Evolutionary conservation across 768 basidiomycete genomes (phyloP), one percentile per base, ranked within the genome.

Genomic region (Strobilomyces confusus): DNA sequence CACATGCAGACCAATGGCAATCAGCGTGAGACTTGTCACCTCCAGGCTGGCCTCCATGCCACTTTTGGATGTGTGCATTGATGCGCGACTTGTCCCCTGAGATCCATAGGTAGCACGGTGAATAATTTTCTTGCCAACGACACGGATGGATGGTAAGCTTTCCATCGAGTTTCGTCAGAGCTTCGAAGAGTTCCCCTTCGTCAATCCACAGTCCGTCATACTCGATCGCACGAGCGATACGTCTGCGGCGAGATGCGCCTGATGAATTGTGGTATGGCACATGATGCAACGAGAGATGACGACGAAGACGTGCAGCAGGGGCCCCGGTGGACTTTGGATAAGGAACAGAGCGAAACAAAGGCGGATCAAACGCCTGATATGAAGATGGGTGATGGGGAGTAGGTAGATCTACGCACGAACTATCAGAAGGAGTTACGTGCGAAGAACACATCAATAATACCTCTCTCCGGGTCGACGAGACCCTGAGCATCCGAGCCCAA

Each of bases 1-100:
- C 41, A n/a, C 64, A 68, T n/a, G 15, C 23, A 0, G 48, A 38
- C 62, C 62, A 63, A 17, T 23, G 33, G 34, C 62, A 64, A 1
- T 37, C 8, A 8, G 12, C 26, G 20, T 23, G 13, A 6, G 13
- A 3, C 20, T 61, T 64, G 25, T 61, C 59, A 6, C 48, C 48
- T 2, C 54, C 52, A 3, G 42, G 36, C 32, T 45, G 30, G 2
- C 48, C 52, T 38, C 57, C 46, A 2, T 66, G 60, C 56, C 63
- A 65, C 48, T 30, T 57, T 20, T 51, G 63, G 34, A 59, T 59
- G 15, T 65, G 63, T 1, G 7, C 1, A 9, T 51, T 54, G 49
- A 63, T 59, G 9, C 38, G 52, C 2, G 63, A 56, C 44, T 53
- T 62, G 42, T 63, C 57, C 2, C 52, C 40, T 41, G 15, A 52